Evolutionary conservation across 192 early-diverging fungal species (phyloP).

Genomic region (Geosiphon pyriformis): DNA sequence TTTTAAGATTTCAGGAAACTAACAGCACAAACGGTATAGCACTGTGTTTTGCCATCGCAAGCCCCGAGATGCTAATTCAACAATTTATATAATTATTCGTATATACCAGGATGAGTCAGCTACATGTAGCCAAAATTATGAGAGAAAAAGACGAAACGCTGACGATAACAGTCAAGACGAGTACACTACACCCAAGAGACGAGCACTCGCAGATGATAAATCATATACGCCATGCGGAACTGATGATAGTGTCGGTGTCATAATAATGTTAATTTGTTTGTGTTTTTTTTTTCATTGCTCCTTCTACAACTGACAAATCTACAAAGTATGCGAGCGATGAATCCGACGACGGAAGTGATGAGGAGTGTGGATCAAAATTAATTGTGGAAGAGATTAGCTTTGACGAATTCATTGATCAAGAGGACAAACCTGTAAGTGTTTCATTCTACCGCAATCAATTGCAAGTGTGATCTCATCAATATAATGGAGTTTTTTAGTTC

Average conservation of each 20-base stretch:
- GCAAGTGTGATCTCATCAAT: neutral
- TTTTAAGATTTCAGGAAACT: conserved; percentile 4
- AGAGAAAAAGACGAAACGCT: conserved; percentile 3
- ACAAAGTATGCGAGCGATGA: no score
- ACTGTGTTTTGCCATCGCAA: no score
- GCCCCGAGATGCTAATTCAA: neutral
- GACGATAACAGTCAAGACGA: conserved; percentile 8
- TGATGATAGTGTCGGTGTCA: no score
- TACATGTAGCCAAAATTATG: conserved; percentile 5
- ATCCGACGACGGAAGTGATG: conserved; percentile 6
- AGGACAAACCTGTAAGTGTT: conserved; percentile 4
- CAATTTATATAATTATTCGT: neutral
- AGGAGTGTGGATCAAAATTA: conserved; percentile 8
- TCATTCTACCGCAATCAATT: conserved; percentile 1
- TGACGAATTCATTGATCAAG: conserved; percentile 11
- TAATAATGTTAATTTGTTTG: no score
- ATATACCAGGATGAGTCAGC: conserved; percentile 3
- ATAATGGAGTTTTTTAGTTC: conserved; percentile 3
- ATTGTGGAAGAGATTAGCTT: conserved; percentile 3
- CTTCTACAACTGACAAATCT: no score
- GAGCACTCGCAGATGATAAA: no score
- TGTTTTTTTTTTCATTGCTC: no score
- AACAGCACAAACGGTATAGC: conserved; percentile 5
- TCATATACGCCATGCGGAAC: no score
- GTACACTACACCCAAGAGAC: conserved; percentile 12